Percentiles rank a stretch among this genome's conserved stretches.
These are phyloP conservation scores for Pulveroboletus sp. DNA, from an alignment of 768 basidiomycete species.

Conservation along the genomic window DNA sequence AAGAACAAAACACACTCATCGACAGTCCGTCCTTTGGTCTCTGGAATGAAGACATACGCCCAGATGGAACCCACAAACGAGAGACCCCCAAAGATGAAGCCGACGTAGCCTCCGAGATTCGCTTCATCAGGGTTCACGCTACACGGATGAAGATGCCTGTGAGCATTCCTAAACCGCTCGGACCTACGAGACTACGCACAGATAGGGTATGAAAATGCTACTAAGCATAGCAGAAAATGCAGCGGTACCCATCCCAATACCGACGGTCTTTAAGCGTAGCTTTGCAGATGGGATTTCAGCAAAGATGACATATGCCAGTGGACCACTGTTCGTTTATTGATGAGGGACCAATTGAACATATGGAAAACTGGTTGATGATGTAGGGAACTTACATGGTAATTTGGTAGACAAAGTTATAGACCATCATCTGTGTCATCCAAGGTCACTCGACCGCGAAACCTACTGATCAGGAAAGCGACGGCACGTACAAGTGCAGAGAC, in stretches of 20 bases:
- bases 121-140: constrained; percentile 29
- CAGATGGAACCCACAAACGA: constrained; percentile 20
- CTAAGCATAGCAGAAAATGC: constrained; percentile 23
- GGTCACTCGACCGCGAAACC: no score
- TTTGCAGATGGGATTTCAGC: no score
- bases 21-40: constrained; percentile 26
- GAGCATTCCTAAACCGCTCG: no score
- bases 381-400: constrained; percentile 19
- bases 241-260: constrained; percentile 23
- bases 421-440: no score
- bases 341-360: background rate
- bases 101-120: constrained; percentile 27
- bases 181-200: constrained; percentile 17
- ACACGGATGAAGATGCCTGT: background rate
- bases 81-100: constrained; percentile 27
- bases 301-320: constrained; percentile 27
- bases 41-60: constrained; percentile 27
- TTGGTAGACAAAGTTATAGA: no score
- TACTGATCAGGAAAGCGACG: constrained; percentile 1
- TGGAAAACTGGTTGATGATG: background rate
- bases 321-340: constrained; percentile 16
- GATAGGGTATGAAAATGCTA: constrained; percentile 28
- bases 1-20: constrained; percentile 22
- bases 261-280: constrained; percentile 30
- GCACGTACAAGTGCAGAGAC: no score